Percentiles rank a stretch among this genome's conserved stretches.
Evolutionary conservation across 805 yeast species (phyloP).

Genomic region (Wickerhamiella slavikovae): DNA sequence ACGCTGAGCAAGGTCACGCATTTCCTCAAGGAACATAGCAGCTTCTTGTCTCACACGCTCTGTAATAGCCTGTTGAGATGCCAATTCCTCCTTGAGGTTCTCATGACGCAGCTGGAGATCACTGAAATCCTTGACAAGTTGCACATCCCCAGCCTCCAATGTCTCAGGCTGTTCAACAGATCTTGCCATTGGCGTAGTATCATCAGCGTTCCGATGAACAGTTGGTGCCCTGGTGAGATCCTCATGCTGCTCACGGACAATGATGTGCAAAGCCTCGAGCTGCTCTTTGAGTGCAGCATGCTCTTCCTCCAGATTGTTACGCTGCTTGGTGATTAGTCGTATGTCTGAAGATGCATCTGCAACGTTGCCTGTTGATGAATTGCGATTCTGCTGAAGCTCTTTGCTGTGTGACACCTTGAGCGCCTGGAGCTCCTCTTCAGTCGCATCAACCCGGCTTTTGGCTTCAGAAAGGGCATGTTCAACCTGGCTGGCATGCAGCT

Average conservation of each 20-base stretch:
- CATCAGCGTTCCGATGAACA: neutral
- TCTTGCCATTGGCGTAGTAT: neutral
- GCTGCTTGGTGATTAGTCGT: no score
- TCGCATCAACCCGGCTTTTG: no score
- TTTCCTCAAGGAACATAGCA: conserved; percentile 17
- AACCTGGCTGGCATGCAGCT: no score
- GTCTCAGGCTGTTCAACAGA: no score
- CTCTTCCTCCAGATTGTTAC: neutral
- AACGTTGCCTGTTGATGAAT: neutral
- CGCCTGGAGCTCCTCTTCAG: no score
- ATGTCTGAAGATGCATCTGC: no score
- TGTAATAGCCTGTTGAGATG: conserved; percentile 14
- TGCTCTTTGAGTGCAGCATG: neutral
- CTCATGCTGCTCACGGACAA: neutral
- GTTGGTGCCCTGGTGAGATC: neutral
- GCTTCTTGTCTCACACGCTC: conserved; percentile 22
- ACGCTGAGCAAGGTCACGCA: conserved; percentile 18
- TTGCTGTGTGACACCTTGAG: no score
- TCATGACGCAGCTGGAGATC: conserved; percentile 3
- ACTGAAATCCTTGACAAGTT: conserved; percentile 1
- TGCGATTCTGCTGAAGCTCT: no score
- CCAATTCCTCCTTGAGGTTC: conserved; percentile 7
- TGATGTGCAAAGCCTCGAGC: neutral
- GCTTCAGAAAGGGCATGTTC: no score
- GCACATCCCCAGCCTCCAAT: neutral